A percentile compares a stretch with the other conserved stretches of the same genome.
Conservation (phyloP, 768 basidiomycete genomes). For the Pleurotus platypus region DNA sequence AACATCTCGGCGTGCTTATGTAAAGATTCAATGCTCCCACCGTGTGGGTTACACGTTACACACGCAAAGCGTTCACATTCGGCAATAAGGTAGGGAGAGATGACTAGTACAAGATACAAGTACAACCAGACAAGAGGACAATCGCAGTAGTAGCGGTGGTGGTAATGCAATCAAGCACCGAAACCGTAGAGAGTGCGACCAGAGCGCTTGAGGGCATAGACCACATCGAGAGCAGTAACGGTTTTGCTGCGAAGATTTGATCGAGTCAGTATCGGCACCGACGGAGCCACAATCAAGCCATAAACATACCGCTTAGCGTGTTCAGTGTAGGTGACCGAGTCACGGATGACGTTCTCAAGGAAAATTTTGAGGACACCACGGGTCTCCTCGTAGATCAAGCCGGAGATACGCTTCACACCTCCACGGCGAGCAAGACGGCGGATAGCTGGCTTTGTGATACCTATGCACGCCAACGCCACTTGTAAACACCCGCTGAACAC, state of each 20-base stretch:
- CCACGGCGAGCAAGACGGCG: constrained; percentile 58
- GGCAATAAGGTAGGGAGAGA: neutral
- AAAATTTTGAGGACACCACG: constrained; percentile 52
- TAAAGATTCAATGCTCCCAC: too few relatives aligned
- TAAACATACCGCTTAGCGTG: constrained; percentile 55
- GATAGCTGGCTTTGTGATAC: constrained; percentile 45
- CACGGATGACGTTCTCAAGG: constrained; percentile 53
- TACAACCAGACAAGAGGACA: neutral
- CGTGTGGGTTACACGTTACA: too few relatives aligned
- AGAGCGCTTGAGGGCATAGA: constrained; percentile 47
- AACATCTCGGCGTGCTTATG: too few relatives aligned
- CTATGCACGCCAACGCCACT: neutral
- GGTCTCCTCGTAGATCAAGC: constrained; percentile 56
- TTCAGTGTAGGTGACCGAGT: constrained; percentile 76
- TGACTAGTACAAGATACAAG: neutral
- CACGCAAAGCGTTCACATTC: neutral
- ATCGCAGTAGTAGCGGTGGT: neutral
- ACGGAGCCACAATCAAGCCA: neutral
- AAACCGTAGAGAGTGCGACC: constrained; percentile 62
- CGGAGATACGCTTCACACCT: constrained; percentile 44
- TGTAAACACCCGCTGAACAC: neutral
- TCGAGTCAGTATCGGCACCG: neutral
- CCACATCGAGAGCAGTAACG: constrained; percentile 65
- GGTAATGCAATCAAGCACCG: constrained; percentile 35
- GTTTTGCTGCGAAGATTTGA: constrained; percentile 34